Base-by-base conservation (phyloP, 108 stramenopile species). In the Nitzschia sp. region DNA sequence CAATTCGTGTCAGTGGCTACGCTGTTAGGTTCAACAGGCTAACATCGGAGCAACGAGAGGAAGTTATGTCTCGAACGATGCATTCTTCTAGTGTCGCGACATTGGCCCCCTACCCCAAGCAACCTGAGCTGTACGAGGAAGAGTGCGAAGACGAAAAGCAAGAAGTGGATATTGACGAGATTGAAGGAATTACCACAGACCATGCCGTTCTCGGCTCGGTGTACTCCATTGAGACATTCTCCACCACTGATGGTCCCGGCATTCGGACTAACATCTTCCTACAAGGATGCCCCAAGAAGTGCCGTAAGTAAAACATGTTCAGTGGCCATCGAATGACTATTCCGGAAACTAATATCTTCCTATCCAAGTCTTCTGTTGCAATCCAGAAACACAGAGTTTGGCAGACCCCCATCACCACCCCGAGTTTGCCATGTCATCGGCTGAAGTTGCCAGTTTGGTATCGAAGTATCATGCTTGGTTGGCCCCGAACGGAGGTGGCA, bases 251-350 rank as follows among this genome's bases (percentile, higher is more conserved):
- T 77, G 80, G 80, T 10, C 80, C 80, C 12, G 76, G 83, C 42
- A 76, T 84, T 29, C 66, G 83, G 19, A 69, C 69, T 3, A 57
- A 72, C 59, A 66, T 87, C 11, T 87, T 87, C 66, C 69, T 87
- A 40, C 86, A 87, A 68, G 86, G 86, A 29, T 87, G 86, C 56
- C 52, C 70, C n/a, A 84, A 82, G 66, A 77, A 80, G 22, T 86
- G 85, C 54, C 54, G 57, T 58, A 58, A 58, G 57, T 39, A 40
- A 8, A 17, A 2, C 46, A 17, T 2, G 2, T 48, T 15, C 46
- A 17, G 46, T 48, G 46, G 2, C n/a, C 46, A 17, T 2, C 46
- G 1, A 7, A 7, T 22, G 12, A 8, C 20, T 22, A 3, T 12
- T 55, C 25, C 22, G 8, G 53, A 5, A 5, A 34, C 29, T 34